A percentile compares a stretch with the other conserved stretches of the same genome.
Conservation (phyloP, 352 stramenopile species). For the Phytophthora cryptogea region DNA sequence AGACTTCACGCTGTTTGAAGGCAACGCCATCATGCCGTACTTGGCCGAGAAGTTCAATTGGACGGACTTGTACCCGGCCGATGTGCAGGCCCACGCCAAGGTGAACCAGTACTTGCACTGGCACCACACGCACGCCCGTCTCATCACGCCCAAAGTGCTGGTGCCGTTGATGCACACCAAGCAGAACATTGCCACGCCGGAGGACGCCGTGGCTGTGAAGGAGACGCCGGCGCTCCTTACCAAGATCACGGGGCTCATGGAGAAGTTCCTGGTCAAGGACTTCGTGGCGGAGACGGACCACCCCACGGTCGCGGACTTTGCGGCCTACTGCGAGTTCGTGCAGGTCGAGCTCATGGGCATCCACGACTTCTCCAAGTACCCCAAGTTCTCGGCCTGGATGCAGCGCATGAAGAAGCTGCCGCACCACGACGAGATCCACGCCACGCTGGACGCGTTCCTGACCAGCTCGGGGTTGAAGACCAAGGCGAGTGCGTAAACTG, state of each 20-base stretch:
- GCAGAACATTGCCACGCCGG: constrained; percentile 29
- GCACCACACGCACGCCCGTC: constrained; percentile 59
- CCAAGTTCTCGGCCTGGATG: constrained; percentile 34
- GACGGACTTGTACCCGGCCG: constrained; percentile 50
- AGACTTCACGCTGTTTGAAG: constrained; percentile 34
- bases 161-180: constrained; percentile 38
- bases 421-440: constrained; percentile 39
- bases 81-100: constrained; percentile 51
- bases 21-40: constrained; percentile 50
- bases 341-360: constrained; percentile 41
- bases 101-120: constrained; percentile 69
- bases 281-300: constrained; percentile 35
- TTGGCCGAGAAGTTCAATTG: constrained; percentile 49
- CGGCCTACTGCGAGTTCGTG: constrained; percentile 51
- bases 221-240: constrained; percentile 27
- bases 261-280: constrained; percentile 35
- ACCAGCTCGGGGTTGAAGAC: constrained; percentile 30
- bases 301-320: constrained; percentile 45
- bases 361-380: constrained; percentile 36
- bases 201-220: constrained; percentile 23
- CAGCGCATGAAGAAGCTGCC: constrained; percentile 38
- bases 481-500: constrained; percentile 15
- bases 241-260: constrained; percentile 29
- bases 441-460: constrained; percentile 41
- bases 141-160: constrained; percentile 46